Base-by-base conservation (phyloP, 441 rosid genomes). In the Populus hybrid region DNA sequence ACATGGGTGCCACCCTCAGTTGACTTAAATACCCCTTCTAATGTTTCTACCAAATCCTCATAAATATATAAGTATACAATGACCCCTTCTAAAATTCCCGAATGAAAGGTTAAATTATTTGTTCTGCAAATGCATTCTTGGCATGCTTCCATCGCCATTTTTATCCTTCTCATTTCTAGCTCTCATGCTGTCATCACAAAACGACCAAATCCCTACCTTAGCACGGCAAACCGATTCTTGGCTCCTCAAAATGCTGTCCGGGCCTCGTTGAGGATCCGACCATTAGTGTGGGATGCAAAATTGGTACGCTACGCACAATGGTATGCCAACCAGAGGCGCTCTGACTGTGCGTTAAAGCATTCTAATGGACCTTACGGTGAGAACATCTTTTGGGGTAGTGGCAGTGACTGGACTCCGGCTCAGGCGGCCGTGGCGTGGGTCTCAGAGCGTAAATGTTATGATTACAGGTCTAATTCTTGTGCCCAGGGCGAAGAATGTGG, bases 1-100 rank as follows among this genome's bases (percentile, higher is more conserved):
- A 91, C 97, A 88, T 94, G 98, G 88, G 74, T 72, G 90, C 96
- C 98, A 92, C 91, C 85, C 75, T 83, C 79, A 69, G 64, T 66
- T 73, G 77, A 68, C 74, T 40, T 86, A 81, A 73, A 72, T 45
- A 31, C 81, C 64, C 21, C 66, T 65, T 31, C 59, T 29, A 56
- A 64, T 69, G 77, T 71, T 8, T 78, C 71, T 56, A 74, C 66
- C 35, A 65, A 8, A 67, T 33, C 28, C 35, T 66, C 63, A 65
- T 53, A 38, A 65, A n/a, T n/a, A 71, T 29, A 2, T 10, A 16
- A 26, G 64, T 7, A 50, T 72, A 16, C 65, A 61, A 1, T 59
- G 53, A 9, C 2, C 24, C 35, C 6, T 45, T 16, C 9, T 26
- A 3, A 16, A 23, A 24, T 38, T 26, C 40, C 36, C 45, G 50